Evolutionary conservation across 345 rosid genomes (phyloP), one percentile per base, ranked within the genome.

Genomic region (Pseudoturritis turrita): DNA sequence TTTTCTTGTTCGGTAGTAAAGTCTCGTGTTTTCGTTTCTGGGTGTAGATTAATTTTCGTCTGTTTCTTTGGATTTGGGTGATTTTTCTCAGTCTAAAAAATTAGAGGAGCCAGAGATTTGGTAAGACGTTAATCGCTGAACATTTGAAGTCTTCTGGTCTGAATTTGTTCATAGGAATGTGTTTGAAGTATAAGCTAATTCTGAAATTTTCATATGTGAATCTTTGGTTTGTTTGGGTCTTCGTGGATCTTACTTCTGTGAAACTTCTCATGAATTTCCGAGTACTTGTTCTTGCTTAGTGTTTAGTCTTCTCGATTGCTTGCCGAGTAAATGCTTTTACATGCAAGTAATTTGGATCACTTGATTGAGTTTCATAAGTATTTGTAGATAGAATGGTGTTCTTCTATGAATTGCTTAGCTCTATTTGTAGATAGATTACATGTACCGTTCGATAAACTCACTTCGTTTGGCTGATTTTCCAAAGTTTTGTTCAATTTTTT

Each of bases 171-270:
- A 9, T 37, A 23, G 0, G 21, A 9, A 45, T 53, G 50, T 54
- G 43, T 18, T 40, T 68, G 45, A 19, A 10, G 19, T 9, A 10
- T 70, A 39, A 17, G 59, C 49, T 37, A 8, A 36, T 49, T 23
- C 10, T 58, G 57, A 43, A 14, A n/a, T 25, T 8, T 33, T 22
- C 0, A 19, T 22, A 57, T 22, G 17, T 17, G 40, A 47, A 10
- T 59, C 8, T 13, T 55, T 18, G 43, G 53, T 43, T 53, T 41
- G 17, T 52, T 49, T 44, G 1, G 22, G 28, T 68, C 12, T 68
- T 44, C 33, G 5, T 69, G 11, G 56, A 70, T 60, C 60, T 58
- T 26, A 47, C n/a, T 46, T 59, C 12, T 57, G 35, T 56, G 73
- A 56, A 44, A 3, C 18, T 53, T 40, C 23, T 51, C 53, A 47